Evolutionary conservation across 176 grass and related monocot genomes (phyloP), one percentile per base, ranked within the genome.

Genomic region (Eragrostis nindensis): DNA sequence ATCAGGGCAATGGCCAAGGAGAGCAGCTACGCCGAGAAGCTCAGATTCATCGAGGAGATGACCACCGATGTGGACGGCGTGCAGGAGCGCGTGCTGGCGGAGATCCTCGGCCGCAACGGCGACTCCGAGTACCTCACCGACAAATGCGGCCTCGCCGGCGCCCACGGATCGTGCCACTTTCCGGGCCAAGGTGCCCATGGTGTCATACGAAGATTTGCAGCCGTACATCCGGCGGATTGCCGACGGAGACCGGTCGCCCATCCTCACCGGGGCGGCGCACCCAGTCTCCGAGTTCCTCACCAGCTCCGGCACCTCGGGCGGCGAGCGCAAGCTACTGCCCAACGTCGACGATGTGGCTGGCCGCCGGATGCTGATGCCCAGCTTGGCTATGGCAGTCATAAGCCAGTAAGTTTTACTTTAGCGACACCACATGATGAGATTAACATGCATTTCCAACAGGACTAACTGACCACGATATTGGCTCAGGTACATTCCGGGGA

Each of bases 221-320:
- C 91, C 91, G 8, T 93, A 94, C 69, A 97, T 97, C 79, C 94
- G 88, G 62, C 86, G 94, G 66, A 97, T 97, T 39, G 91, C 92
- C 60, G 79, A 97, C 18, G 94, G 94, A 4, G 94, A 94, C 36
- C 76, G 87, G 11, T 94, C 94, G 19, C 82, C 91, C 7, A 97
- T 94, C 84, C 91, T 97, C 32, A 36, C 32, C 32, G 32, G 32
- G 14, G 94, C 91, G 6, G 71, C 87, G 0, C 87, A 92, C 72
- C 94, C 94, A 15, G 93, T 97, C 72, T 92, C 94, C 11, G 94
- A 97, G 91, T 92, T 97, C 78, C 94, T 97, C 80, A 97, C 94
- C 54, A 94, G 94, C 89, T 97, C 94, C 45, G 94, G 94, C 40
- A 97, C 91, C 18, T 97, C 94, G 27, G 94, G 87, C 48, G 94